Conservation (phyloP, 2,329 filamentous ascomycete species). For the Zymoseptoria ardabiliae region DNA sequence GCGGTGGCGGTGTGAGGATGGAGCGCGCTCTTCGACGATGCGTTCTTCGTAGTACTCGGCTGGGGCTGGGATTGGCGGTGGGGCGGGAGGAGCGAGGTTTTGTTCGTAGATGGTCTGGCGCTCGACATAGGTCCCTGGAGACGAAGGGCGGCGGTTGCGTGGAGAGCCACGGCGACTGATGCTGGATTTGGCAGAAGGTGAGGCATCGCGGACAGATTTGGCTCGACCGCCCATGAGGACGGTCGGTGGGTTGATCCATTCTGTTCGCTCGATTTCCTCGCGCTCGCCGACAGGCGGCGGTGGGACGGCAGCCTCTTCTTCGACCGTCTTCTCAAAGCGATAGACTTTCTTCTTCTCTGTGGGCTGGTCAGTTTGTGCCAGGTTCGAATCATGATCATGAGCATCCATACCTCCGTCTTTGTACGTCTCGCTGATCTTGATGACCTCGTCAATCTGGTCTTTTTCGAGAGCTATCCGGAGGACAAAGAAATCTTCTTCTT, state of each 20-base stretch:
- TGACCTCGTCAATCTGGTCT: slow-evolving; percentile 83
- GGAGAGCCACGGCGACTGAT: slow-evolving; percentile 22
- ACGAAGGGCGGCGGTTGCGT: slow-evolving; percentile 17
- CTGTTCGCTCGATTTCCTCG: slow-evolving; percentile 30
- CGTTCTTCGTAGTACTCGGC: slow-evolving; percentile 26
- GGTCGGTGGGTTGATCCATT: slow-evolving; percentile 35
- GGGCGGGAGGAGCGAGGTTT: slow-evolving; percentile 16
- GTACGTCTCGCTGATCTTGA: slow-evolving; percentile 74
- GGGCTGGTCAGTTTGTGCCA: slow-evolving; percentile 11
- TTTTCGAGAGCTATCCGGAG: slow-evolving; percentile 80
- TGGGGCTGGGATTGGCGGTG: slow-evolving; percentile 17
- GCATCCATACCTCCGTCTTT: slow-evolving; percentile 37
- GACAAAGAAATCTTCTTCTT: slow-evolving; percentile 79
- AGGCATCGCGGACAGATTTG: slow-evolving; percentile 18
- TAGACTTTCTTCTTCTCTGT: slow-evolving; percentile 31
- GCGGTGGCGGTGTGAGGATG: slow-evolving; percentile 16
- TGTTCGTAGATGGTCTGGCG: slow-evolving; percentile 26
- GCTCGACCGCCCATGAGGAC: slow-evolving; percentile 17
- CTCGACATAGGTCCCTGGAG: slow-evolving; percentile 22
- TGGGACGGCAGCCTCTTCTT: slow-evolving; percentile 15
- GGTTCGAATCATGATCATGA: not conserved
- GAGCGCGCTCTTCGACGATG: slow-evolving; percentile 24
- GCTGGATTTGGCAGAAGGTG: slow-evolving; percentile 21
- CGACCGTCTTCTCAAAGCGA: slow-evolving; percentile 28
- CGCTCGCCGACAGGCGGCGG: slow-evolving; percentile 23